Conservation (phyloP, 78 protist species). For the Dictyostelium capitatum region DNA sequence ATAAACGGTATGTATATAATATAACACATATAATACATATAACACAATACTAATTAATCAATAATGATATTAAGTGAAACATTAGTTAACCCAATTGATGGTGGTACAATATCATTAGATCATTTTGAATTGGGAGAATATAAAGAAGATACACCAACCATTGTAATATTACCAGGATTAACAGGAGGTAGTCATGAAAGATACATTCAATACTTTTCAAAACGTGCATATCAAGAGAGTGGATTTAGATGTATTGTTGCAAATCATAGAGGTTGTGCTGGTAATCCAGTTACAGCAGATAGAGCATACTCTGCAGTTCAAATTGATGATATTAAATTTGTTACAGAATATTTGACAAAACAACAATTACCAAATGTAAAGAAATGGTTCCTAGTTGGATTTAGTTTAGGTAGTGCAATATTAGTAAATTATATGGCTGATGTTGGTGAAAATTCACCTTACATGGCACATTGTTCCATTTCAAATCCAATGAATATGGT, state of each 20-base stretch:
- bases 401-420: conserved; percentile 38
- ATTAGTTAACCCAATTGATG: conserved; percentile 34
- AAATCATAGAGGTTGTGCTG: conserved; percentile 73
- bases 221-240: conserved; percentile 21
- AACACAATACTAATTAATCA: not conserved
- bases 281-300: conserved; percentile 53
- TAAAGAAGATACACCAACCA: conserved; percentile 49
- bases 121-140: conserved; percentile 55
- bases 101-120: conserved; percentile 66
- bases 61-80: conserved; percentile 22
- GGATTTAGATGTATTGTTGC: conserved; percentile 67
- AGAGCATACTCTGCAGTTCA: conserved; percentile 36
- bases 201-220: conserved; percentile 57
- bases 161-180: conserved; percentile 40
- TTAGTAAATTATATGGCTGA: conserved; percentile 31
- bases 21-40: not conserved
- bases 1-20: conserved; percentile 14
- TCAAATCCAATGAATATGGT: conserved; percentile 73
- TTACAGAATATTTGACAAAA: not conserved
- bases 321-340: conserved; percentile 28
- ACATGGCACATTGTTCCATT: conserved; percentile 22
- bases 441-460: conserved; percentile 25
- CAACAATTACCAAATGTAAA: conserved; percentile 22
- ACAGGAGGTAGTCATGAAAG: conserved; percentile 74
- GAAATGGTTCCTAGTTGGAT: conserved; percentile 36